Evolutionary conservation across 495 filamentous ascomycete species (phyloP).

Genomic region (Margaritispora aquatica): DNA sequence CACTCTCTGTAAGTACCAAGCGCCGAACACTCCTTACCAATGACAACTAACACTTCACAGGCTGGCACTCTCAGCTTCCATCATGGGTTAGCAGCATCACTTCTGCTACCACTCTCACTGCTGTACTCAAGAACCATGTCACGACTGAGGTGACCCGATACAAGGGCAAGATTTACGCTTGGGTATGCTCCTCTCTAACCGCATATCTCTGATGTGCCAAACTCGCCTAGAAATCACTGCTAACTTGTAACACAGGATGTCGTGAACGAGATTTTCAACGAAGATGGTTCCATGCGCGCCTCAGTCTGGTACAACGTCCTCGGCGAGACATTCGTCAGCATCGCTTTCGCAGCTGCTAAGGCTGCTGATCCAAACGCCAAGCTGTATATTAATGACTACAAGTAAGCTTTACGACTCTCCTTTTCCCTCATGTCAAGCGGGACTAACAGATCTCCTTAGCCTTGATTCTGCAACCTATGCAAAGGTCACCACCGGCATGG

Average conservation of each 20-base stretch:
- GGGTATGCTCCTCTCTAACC: conserved; percentile 28
- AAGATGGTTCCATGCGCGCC: conserved; percentile 49
- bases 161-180: conserved; percentile 56
- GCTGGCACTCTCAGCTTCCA: conserved; percentile 62
- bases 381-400: conserved; percentile 69
- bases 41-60: conserved; percentile 20
- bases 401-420: conserved; percentile 33
- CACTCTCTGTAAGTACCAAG: conserved; percentile 29
- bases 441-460: background rate
- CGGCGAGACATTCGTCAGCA: conserved; percentile 35
- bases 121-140: conserved; percentile 54
- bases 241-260: conserved; percentile 41
- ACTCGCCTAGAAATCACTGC: background rate
- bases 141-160: conserved; percentile 49
- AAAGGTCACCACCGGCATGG: conserved; percentile 55
- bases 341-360: conserved; percentile 56
- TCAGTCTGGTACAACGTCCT: conserved; percentile 22
- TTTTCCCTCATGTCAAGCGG: background rate
- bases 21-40: background rate
- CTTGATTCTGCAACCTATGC: conserved; percentile 30
- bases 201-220: background rate
- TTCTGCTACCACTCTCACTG: conserved; percentile 42
- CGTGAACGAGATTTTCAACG: conserved; percentile 63
- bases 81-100: conserved; percentile 50
- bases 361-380: conserved; percentile 50